Conservation (phyloP, 108 stramenopile species). For the Pseudonitzschia delicatissima region DNA sequence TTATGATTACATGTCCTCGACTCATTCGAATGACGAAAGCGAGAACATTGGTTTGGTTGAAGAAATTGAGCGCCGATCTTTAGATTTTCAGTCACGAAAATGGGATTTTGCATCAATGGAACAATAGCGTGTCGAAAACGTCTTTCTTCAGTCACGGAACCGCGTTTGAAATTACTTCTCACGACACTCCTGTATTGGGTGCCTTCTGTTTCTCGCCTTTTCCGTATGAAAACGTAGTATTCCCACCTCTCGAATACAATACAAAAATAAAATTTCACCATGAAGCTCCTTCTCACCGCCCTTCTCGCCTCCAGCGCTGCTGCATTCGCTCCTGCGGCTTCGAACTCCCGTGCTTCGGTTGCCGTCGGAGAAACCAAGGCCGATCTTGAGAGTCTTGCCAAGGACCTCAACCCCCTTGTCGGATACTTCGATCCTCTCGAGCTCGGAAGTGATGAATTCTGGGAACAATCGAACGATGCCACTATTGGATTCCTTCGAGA, state of each 20-base stretch:
- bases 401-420: conserved; percentile 51
- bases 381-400: conserved; percentile 49
- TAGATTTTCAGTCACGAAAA: too few species aligned
- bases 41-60: too few species aligned
- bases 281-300: conserved; percentile 46
- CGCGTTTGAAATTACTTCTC: too few species aligned
- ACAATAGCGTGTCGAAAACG: too few species aligned
- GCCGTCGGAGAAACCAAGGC: conserved; percentile 30
- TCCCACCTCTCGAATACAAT: not conserved
- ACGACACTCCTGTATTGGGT: too few species aligned
- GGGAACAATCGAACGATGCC: conserved; percentile 51
- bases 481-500: conserved; percentile 62
- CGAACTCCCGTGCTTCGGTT: conserved; percentile 16
- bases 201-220: too few species aligned
- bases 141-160: too few species aligned
- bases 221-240: too few species aligned
- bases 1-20: too few species aligned
- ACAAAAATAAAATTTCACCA: conserved; percentile 16
- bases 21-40: too few species aligned
- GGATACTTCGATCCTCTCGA: conserved; percentile 61
- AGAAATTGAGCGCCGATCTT: not conserved
- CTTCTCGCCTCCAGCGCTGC: conserved; percentile 42
- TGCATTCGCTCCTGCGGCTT: conserved; percentile 46
- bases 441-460: conserved; percentile 55
- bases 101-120: too few species aligned